Percentiles rank a stretch among this genome's conserved stretches.
phyloP scores from a whole-genome alignment of 1,284 basidiomycete species.

The Trametes versicolor region DNA sequence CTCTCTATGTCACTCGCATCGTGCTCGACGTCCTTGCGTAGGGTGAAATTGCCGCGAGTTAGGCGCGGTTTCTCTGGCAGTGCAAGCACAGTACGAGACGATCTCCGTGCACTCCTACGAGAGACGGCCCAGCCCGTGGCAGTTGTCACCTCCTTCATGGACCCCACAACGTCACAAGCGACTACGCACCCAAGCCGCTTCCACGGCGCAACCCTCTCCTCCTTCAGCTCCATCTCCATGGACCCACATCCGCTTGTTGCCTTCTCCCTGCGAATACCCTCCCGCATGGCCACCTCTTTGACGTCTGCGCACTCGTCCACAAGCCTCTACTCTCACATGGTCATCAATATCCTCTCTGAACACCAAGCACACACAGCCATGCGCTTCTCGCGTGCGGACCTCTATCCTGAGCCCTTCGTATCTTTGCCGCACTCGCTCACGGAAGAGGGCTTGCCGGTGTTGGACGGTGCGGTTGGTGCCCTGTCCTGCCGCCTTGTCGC shows the following conservation, averaged over 20 bases:
- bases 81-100: slow-evolving; percentile 34
- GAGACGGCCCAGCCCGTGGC: slow-evolving; percentile 55
- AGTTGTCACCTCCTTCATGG: slow-evolving; percentile 52
- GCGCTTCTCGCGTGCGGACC: slow-evolving; percentile 70
- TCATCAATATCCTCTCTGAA: slow-evolving; percentile 75
- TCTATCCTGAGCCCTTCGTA: slow-evolving; percentile 66
- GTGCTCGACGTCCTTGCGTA: background rate
- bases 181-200: slow-evolving; percentile 43
- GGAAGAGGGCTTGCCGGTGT: slow-evolving; percentile 63
- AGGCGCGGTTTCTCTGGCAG: slow-evolving; percentile 8
- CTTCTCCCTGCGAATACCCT: slow-evolving; percentile 90
- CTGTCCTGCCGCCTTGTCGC: slow-evolving; percentile 54
- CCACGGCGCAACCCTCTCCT: slow-evolving; percentile 93
- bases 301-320: slow-evolving; percentile 44
- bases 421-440: slow-evolving; percentile 53
- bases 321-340: slow-evolving; percentile 56
- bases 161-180: slow-evolving; percentile 20
- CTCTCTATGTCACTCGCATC: background rate
- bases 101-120: slow-evolving; percentile 48
- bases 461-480: slow-evolving; percentile 66
- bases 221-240: slow-evolving; percentile 91
- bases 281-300: slow-evolving; percentile 79
- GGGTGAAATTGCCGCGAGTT: slow-evolving; percentile 1
- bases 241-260: slow-evolving; percentile 88
- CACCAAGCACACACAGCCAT: slow-evolving; percentile 64